These are phyloP conservation scores for Chrysoporthe austroafricana DNA, from an alignment of 2,329 filamentous ascomycete species.

Conservation along the genomic window DNA sequence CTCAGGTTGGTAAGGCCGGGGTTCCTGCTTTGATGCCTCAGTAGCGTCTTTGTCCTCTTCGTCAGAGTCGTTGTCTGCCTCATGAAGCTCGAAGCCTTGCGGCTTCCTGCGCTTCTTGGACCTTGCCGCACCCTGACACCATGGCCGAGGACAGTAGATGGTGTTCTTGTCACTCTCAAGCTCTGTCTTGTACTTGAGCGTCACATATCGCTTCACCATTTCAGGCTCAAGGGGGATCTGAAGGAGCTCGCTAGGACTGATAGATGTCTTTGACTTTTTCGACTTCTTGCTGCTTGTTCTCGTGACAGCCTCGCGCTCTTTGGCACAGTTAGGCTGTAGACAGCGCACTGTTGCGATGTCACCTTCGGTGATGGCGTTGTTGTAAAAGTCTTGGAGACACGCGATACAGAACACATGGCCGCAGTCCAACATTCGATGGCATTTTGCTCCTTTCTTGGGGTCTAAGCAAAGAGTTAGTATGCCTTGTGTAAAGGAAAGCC, in stretches of 20 bases:
- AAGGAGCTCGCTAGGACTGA: conserved; percentile 83
- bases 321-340: conserved; percentile 77
- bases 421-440: conserved; percentile 82
- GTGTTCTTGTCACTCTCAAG: conserved; percentile 91
- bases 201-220: conserved; percentile 82
- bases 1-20: conserved; percentile 49
- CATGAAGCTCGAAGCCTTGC: conserved; percentile 63
- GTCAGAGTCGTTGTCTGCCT: conserved; percentile 58
- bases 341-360: conserved; percentile 81
- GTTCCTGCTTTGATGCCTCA: conserved; percentile 34
- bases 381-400: conserved; percentile 92
- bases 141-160: conserved; percentile 87
- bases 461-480: conserved; percentile 52
- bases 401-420: conserved; percentile 87
- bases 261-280: conserved; percentile 66
- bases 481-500: neutral
- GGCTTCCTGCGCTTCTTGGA: conserved; percentile 76
- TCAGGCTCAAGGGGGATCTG: conserved; percentile 74
- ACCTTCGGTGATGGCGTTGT: conserved; percentile 82
- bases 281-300: conserved; percentile 44
- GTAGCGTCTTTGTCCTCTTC: conserved; percentile 46
- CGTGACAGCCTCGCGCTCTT: conserved; percentile 51
- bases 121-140: conserved; percentile 88
- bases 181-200: conserved; percentile 88
- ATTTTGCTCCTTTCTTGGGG: conserved; percentile 83